Base-by-base conservation (phyloP, 2,329 filamentous ascomycete species). In the Pseudopithomyces maydicus region DNA sequence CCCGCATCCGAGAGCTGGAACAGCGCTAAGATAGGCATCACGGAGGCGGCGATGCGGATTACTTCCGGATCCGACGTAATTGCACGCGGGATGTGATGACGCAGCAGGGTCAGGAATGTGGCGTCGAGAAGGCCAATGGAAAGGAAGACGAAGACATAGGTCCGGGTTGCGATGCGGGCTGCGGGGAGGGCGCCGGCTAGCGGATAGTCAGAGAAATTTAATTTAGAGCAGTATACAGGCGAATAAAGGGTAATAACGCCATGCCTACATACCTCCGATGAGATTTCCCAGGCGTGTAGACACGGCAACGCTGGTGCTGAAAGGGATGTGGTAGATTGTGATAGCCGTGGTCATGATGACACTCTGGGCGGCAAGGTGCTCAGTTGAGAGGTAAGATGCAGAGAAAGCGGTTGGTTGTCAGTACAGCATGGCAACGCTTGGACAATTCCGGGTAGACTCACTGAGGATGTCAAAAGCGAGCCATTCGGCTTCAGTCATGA, bases 401-500 rank as follows among this genome's bases (percentile, higher is more conserved):
- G 89, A 87, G 29, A 97, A 84, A 0, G 92, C 38, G n/a, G 38
- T 41, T 8, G 6, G 8, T 41, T 19, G 38, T 41, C 8, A 41
- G n/a, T 36, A 36, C 35, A 14, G 12, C 5, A n/a, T n/a, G 26
- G 5, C 26, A 29, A 29, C 26, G 26, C 26, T 29, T 29, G 26
- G 8, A 29, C 8, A 8, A 29, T 29, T 8, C 5, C 8, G n/a
- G 38, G n/a, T 17, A 17, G 14, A 41, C 38, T 41, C 10, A 41
- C 38, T 97, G 22, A 76, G 67, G 52, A 76, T 74, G 39, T 76
- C 74, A 45, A 74, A 75, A 11, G 72, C 72, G 0, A 75, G 64
- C 70, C 73, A 75, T 55, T 75, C 73, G 5, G 93, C 93, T 74
- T 96, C 89, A 2, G 97, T 89, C 93, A 97, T 97, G 61, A 97